phyloP scores from a whole-genome alignment of 2,329 filamentous ascomycete genomes.

The Acarospora socialis region DNA sequence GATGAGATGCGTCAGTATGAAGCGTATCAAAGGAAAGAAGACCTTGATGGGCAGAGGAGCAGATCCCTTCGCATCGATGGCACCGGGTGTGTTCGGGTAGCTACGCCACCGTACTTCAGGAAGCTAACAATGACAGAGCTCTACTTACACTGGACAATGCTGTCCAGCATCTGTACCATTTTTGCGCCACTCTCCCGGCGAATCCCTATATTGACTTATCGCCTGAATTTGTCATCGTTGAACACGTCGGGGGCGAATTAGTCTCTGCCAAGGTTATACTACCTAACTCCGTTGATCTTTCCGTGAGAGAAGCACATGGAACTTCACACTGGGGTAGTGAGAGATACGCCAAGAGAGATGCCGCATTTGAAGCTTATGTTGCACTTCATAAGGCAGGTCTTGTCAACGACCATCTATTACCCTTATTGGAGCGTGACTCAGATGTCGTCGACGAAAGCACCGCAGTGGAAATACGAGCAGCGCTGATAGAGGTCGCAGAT shows the following conservation, averaged over 20 bases:
- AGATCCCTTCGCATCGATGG: constrained; percentile 28
- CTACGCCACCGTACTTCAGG: neutral
- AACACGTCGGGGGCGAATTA: constrained; percentile 19
- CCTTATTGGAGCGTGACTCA: constrained; percentile 33
- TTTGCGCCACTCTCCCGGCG: constrained; percentile 50
- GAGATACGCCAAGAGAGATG: constrained; percentile 61
- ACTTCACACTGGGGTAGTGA: constrained; percentile 52
- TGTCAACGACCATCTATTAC: constrained; percentile 65
- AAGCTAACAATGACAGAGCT: constrained; percentile 34
- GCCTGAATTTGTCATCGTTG: constrained; percentile 51
- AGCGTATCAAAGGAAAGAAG: constrained; percentile 35
- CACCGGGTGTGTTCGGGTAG: constrained; percentile 24
- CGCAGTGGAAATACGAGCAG: constrained; percentile 16
- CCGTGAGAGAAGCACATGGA: constrained; percentile 42
- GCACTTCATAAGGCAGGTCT: constrained; percentile 55
- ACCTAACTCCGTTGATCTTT: constrained; percentile 52
- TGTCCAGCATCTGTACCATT: constrained; percentile 64
- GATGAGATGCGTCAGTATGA: constrained; percentile 43
- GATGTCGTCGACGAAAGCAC: constrained; percentile 22
- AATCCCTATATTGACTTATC: constrained; percentile 47
- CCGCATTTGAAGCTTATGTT: constrained; percentile 66
- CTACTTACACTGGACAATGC: constrained; percentile 59
- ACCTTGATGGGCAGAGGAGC: constrained; percentile 26
- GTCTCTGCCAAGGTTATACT: constrained; percentile 49
- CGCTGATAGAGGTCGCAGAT: constrained; percentile 19